Conservation (phyloP, 495 filamentous ascomycete species). For the Hyphodiscus hymeniophilus region DNA sequence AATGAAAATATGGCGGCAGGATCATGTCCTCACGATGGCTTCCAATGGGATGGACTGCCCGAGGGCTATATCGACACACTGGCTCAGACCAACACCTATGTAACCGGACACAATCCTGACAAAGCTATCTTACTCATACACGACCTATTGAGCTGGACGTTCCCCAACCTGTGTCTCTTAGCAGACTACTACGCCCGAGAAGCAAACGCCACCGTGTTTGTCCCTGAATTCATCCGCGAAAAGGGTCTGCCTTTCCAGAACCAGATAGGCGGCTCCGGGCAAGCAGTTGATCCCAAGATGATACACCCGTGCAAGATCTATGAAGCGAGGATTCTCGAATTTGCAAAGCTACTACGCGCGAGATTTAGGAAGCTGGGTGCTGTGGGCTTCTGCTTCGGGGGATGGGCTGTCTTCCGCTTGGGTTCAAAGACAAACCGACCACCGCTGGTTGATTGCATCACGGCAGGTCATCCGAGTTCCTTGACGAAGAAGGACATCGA, state of each 20-base stretch:
- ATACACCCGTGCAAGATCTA: constrained; percentile 32
- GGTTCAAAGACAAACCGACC: constrained; percentile 27
- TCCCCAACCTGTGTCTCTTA: constrained; percentile 36
- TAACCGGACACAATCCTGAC: constrained; percentile 27
- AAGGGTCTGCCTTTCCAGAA: constrained; percentile 26
- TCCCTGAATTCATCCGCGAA: constrained; percentile 41
- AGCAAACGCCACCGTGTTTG: constrained; percentile 38
- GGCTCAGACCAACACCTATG: constrained; percentile 24
- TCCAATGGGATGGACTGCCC: constrained; percentile 30
- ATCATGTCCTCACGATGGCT: constrained; percentile 19
- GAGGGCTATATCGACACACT: constrained; percentile 24
- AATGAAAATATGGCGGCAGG: not conserved
- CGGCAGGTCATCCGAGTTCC: constrained; percentile 37
- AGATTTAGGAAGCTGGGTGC: constrained; percentile 21
- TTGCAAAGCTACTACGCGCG: constrained; percentile 25
- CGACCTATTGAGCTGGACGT: constrained; percentile 43
- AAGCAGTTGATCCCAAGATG: constrained; percentile 31
- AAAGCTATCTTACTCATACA: constrained; percentile 37
- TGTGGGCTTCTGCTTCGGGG: constrained; percentile 44
- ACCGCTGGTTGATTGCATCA: constrained; percentile 37
- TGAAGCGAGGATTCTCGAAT: constrained; percentile 35
- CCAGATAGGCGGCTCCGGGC: constrained; percentile 24
- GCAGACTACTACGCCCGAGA: constrained; percentile 44
- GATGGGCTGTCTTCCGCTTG: constrained; percentile 37
- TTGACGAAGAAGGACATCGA: constrained; percentile 35